Evolutionary conservation across 2,329 filamentous ascomycete species (phyloP), one percentile per base, ranked within the genome.

Genomic region (Fusarium verrucosum): DNA sequence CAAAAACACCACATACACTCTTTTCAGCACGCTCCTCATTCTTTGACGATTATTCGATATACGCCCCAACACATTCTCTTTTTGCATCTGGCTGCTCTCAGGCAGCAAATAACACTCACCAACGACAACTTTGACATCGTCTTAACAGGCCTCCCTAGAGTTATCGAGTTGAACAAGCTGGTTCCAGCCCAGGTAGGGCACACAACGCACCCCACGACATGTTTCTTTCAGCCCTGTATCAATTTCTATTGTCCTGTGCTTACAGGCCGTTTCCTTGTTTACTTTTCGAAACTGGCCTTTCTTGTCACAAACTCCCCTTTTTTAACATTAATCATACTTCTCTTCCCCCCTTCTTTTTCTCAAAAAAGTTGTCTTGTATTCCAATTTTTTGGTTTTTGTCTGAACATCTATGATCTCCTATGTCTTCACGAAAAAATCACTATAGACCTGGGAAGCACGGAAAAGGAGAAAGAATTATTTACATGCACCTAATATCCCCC

Each of bases 401-500:
- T 47, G 26, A 37, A 68, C 46, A 54, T 62, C 68, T 47, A 70
- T 70, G 68, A 70, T 70, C 61, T 68, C 66, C 61, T 71, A 66
- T 70, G 68, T 70, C 58, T 62, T 69, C 35, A 70, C 49, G 68
- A 70, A 70, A 43, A 58, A 70, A 61, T n/a, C n/a, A n/a, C 36
- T 62, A 66, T 70, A 70, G 68, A 70, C 51, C 46, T 70, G 68
- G 68, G 61, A 68, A 64, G 60, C 58, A 63, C 63, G 66, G 66
- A 62, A 70, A 62, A 67, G 56, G 65, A 67, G 68, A 69, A 58
- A 68, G 64, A 63, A 68, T 62, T 62, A 65, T 64, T 58, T 70
- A 69, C 66, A 70, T 66, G 64, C 63, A 69, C 56, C 59, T 70
- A 70, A 71, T 70, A 62, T 64, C 58, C 64, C 68, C 68, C 53